These are phyloP conservation scores for Saposhnikovia divaricata DNA, from an alignment of 129 eudicot species.

Conservation along the genomic window DNA sequence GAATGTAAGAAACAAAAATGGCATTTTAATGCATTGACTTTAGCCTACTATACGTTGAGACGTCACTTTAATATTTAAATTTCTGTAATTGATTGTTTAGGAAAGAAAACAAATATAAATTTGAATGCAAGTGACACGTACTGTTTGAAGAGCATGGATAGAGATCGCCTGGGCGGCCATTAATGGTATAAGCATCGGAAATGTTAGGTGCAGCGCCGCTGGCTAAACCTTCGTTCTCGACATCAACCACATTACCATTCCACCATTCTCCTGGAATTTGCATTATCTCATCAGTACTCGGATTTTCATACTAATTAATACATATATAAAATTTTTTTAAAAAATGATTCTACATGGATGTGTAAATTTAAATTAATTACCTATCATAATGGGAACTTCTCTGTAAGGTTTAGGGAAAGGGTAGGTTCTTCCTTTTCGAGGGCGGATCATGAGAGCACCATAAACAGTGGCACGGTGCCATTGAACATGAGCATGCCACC, in stretches of 20 bases:
- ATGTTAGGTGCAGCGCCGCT: slow-evolving; percentile 45
- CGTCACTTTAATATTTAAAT: too few species aligned
- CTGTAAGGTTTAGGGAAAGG: slow-evolving; percentile 63
- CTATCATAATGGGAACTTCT: slow-evolving; percentile 58
- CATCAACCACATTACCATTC: slow-evolving; percentile 65
- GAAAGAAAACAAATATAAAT: too few species aligned
- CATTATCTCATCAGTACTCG: neutral
- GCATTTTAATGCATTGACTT: neutral
- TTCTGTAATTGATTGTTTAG: neutral
- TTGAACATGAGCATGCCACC: slow-evolving; percentile 84
- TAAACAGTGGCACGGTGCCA: slow-evolving; percentile 84
- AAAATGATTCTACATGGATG: neutral
- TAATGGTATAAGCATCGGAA: slow-evolving; percentile 64
- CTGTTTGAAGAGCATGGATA: slow-evolving; percentile 48
- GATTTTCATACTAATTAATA: neutral
- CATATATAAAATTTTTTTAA: neutral
- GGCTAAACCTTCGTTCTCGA: slow-evolving; percentile 37
- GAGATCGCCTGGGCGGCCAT: slow-evolving; percentile 72
- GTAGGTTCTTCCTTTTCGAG: slow-evolving; percentile 43
- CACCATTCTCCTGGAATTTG: slow-evolving; percentile 79
- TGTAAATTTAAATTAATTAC: slow-evolving; percentile 25
- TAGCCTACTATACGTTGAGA: neutral
- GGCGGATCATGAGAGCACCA: slow-evolving; percentile 68
- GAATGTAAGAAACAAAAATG: too few species aligned
- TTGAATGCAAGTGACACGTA: slow-evolving; percentile 19